Base-by-base conservation (phyloP, 2,329 filamentous ascomycete genomes). In the Alternaria gansuensis region DNA sequence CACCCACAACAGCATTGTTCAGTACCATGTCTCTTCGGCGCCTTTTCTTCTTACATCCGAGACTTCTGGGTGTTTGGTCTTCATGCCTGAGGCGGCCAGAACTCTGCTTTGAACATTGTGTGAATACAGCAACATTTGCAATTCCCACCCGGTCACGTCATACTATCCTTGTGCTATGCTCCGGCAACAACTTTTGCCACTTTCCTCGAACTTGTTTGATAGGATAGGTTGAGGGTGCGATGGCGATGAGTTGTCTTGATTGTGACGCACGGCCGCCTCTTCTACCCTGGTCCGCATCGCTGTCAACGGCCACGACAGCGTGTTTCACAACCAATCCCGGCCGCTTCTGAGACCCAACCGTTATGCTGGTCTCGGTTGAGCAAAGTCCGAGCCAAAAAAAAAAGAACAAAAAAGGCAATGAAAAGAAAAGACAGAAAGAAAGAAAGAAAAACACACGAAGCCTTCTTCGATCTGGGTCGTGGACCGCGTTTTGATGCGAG, bases 41-140 rank as follows among this genome's bases (percentile, higher is more conserved):
- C 31, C 41, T 41, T 48, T 43, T 21, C 46, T 39, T 54, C n/a
- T 44, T 54, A 28, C 44, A 69, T 64, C 64, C 71, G 71, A 74
- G 67, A 75, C 72, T 26, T 62, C 36, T 63, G 57, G 58, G 64
- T 51, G 73, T 75, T 72, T 76, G 67, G 70, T 65, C 64, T 71
- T 49, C 36, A 50, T 61, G 61, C 59, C 67, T 62, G 60, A 60
- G 64, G 58, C 59, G 49, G 13, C 24, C 49, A 43, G 33, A 33
- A 41, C 39, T 34, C 43, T 33, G 28, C 54, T n/a, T 40, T 21
- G 23, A 26, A 45, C 51, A 29, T 11, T 6, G 31, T 6, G 31
- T 50, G 29, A 36, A 50, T 17, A 10, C 11, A 39, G 34, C 34
- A 23, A n/a, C 44, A 29, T 29, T 50, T 39, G 48, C n/a, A 51